A percentile compares a stretch with the other conserved stretches of the same genome.
These are phyloP conservation scores for Microdochium bolleyi DNA, from an alignment of 2,329 filamentous ascomycete species.

Conservation along the genomic window DNA sequence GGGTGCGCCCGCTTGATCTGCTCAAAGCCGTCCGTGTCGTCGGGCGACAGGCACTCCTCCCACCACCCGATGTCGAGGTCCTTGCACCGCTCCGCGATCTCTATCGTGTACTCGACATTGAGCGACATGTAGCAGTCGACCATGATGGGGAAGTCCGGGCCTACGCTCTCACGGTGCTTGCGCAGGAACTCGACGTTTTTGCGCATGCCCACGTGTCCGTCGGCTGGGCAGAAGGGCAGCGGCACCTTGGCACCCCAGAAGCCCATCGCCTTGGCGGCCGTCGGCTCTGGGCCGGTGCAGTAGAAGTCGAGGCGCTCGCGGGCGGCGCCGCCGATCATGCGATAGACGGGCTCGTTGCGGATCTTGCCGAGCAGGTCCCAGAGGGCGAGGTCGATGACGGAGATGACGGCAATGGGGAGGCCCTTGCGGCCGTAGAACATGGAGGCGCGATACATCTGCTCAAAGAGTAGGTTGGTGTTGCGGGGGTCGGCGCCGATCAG, in stretches of 20 bases:
- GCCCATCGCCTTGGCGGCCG: slow-evolving; percentile 73
- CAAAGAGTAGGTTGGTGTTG: slow-evolving; percentile 86
- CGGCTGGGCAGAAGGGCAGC: slow-evolving; percentile 81
- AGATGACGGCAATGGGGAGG: slow-evolving; percentile 82
- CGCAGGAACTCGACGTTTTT: slow-evolving; percentile 89
- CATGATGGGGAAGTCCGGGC: slow-evolving; percentile 85
- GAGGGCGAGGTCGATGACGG: slow-evolving; percentile 84
- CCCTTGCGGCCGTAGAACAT: slow-evolving; percentile 98
- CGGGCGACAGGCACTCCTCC: slow-evolving; percentile 88
- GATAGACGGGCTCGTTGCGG: slow-evolving; percentile 87
- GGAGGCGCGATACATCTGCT: slow-evolving; percentile 92
- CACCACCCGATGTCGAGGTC: slow-evolving; percentile 92
- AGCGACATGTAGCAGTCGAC: slow-evolving; percentile 97
- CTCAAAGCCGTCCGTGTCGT: slow-evolving; percentile 86
- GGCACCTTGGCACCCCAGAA: slow-evolving; percentile 90
- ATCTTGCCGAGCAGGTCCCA: slow-evolving; percentile 93
- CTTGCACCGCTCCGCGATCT: slow-evolving; percentile 76
- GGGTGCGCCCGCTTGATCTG: slow-evolving; percentile 88
- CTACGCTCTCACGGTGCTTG: slow-evolving; percentile 76
- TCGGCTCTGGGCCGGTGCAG: slow-evolving; percentile 84
- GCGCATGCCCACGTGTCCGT: slow-evolving; percentile 70
- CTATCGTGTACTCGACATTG: slow-evolving; percentile 87
- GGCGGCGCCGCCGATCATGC: slow-evolving; percentile 86
- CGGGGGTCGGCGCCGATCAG: slow-evolving; percentile 80
- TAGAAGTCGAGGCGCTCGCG: slow-evolving; percentile 81